Evolutionary conservation across 1,284 basidiomycete genomes (phyloP).

Genomic region (Naganishia liquefaciens): DNA sequence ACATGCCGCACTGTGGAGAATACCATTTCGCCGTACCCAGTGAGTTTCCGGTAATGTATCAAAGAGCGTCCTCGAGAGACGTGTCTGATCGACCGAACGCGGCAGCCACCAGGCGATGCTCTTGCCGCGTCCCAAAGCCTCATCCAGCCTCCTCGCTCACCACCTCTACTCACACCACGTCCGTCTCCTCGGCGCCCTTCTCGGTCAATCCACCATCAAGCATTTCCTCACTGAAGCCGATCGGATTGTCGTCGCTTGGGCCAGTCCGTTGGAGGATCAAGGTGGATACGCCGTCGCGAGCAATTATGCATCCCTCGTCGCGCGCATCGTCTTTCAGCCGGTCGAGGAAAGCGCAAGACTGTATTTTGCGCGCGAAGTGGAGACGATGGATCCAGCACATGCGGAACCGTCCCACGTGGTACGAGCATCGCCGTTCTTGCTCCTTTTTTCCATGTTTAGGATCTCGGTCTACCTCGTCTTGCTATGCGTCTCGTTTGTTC

Average conservation of each 20-base stretch:
- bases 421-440: slow-evolving; percentile 30
- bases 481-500: slow-evolving; percentile 71
- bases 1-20: background rate
- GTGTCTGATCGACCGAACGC: too few relatives aligned
- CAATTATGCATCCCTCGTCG: slow-evolving; percentile 90
- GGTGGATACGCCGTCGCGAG: slow-evolving; percentile 91
- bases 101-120: background rate
- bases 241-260: slow-evolving; percentile 78
- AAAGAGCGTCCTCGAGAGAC: too few relatives aligned
- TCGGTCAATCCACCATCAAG: slow-evolving; percentile 82
- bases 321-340: slow-evolving; percentile 87
- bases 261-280: slow-evolving; percentile 80
- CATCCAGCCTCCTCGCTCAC: background rate
- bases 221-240: slow-evolving; percentile 95
- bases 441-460: slow-evolving; percentile 63
- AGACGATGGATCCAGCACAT: slow-evolving; percentile 36
- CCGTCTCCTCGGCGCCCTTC: slow-evolving; percentile 62
- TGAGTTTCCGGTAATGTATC: background rate
- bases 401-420: background rate
- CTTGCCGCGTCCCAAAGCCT: background rate
- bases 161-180: slow-evolving; percentile 24
- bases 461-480: slow-evolving; percentile 69
- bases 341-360: slow-evolving; percentile 85
- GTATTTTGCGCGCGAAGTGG: slow-evolving; percentile 74
- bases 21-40: slow-evolving; percentile 1